A percentile compares a stretch with the other conserved stretches of the same genome.
These are phyloP conservation scores for Epithele typhae DNA, from an alignment of 768 basidiomycete genomes.

Conservation along the genomic window DNA sequence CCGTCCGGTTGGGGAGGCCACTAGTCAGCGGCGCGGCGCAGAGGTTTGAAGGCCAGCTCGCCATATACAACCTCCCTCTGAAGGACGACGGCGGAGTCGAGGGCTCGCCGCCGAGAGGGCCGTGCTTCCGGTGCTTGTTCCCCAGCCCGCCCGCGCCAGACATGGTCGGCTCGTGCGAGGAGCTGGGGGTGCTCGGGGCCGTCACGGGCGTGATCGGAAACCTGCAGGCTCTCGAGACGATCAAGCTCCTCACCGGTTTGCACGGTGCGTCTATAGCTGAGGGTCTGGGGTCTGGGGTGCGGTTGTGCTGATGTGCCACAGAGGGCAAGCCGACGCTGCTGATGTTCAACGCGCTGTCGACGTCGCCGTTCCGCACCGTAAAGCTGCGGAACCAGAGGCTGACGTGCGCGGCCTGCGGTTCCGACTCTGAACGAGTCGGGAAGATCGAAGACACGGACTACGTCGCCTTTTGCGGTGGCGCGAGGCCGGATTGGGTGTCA, in stretches of 20 bases:
- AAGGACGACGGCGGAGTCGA: not conserved
- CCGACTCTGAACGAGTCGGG: slow-evolving; percentile 37
- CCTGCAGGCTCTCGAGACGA: slow-evolving; percentile 83
- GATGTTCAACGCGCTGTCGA: slow-evolving; percentile 67
- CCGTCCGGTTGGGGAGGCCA: slow-evolving; percentile 70
- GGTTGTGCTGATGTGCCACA: slow-evolving; percentile 22
- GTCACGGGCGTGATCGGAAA: slow-evolving; percentile 90
- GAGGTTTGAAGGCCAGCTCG: slow-evolving; percentile 77
- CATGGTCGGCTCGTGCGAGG: slow-evolving; percentile 74
- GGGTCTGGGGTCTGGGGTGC: not conserved
- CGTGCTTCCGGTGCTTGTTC: slow-evolving; percentile 94
- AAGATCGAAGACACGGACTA: slow-evolving; percentile 66
- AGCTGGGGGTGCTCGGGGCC: slow-evolving; percentile 81
- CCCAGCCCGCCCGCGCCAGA: slow-evolving; percentile 70
- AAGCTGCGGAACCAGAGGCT: slow-evolving; percentile 71
- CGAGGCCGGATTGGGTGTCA: slow-evolving; percentile 58
- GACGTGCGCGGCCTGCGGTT: slow-evolving; percentile 75
- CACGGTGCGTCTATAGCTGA: slow-evolving; percentile 42
- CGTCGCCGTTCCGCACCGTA: slow-evolving; percentile 75
- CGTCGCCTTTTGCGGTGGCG: slow-evolving; percentile 81
- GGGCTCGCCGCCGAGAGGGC: slow-evolving; percentile 42
- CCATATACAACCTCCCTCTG: slow-evolving; percentile 52
- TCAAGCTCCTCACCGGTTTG: slow-evolving; percentile 70
- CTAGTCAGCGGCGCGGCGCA: slow-evolving; percentile 94
- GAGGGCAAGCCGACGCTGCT: slow-evolving; percentile 63